These are phyloP conservation scores for Trifolium repens DNA, from an alignment of 306 rosid species.

Conservation along the genomic window DNA sequence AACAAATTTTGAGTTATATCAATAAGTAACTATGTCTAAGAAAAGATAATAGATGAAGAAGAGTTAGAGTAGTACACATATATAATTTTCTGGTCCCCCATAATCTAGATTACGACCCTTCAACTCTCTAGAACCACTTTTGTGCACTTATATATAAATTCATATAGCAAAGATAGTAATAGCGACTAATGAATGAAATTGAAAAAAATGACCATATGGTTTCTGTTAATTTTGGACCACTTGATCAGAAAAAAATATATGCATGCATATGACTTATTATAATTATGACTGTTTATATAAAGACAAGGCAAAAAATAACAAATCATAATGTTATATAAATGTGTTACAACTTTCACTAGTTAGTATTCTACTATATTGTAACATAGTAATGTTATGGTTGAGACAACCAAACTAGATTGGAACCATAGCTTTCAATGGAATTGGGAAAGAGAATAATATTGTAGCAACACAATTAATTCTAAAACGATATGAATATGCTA, in stretches of 20 bases:
- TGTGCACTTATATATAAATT: neutral
- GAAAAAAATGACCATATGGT: slow-evolving; percentile 19
- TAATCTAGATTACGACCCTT: slow-evolving; percentile 31
- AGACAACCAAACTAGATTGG: neutral
- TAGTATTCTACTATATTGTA: neutral
- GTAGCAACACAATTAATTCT: slow-evolving; percentile 11
- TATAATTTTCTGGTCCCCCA: slow-evolving; percentile 27
- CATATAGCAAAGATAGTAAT: slow-evolving; percentile 12
- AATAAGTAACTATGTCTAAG: neutral
- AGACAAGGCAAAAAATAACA: slow-evolving; percentile 1
- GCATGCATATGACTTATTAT: neutral
- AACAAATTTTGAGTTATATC: neutral
- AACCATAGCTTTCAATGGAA: neutral
- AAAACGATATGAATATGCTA: neutral
- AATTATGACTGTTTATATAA: neutral
- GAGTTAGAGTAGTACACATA: slow-evolving; percentile 10
- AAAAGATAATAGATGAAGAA: neutral
- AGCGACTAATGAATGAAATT: slow-evolving; percentile 14
- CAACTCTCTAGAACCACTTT: neutral
- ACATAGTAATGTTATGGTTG: slow-evolving; percentile 24
- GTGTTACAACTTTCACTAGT: neutral
- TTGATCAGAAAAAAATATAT: neutral
- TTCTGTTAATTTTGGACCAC: slow-evolving; percentile 34
- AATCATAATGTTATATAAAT: neutral
- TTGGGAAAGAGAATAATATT: neutral